A percentile compares a stretch with the other conserved stretches of the same genome.
phyloP scores from a whole-genome alignment of 208 protist species.

The Acanthamoeba comandoni region DNA sequence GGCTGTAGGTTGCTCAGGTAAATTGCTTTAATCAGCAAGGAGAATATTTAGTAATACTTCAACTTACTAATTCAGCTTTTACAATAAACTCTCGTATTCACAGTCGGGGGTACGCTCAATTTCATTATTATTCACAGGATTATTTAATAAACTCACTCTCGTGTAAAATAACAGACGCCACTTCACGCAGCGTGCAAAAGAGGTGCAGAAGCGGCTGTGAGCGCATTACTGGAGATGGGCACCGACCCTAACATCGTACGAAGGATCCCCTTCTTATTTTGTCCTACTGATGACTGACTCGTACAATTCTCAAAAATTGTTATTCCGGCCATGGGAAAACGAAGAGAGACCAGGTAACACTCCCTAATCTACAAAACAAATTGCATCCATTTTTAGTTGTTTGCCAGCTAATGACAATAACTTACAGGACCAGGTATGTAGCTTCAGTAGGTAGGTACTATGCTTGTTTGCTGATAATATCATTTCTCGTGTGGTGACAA shows the following conservation, averaged over 20 bases:
- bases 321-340: too few relatives aligned
- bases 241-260: slow-evolving; percentile 39
- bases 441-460: too few relatives aligned
- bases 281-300: background rate
- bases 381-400: too few relatives aligned
- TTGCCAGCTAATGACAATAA: too few relatives aligned
- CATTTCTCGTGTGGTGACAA: too few relatives aligned
- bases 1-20: background rate
- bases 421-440: too few relatives aligned
- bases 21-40: background rate
- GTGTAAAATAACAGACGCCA: slow-evolving; percentile 32
- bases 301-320: background rate
- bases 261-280: background rate
- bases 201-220: background rate
- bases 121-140: background rate
- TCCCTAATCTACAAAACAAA: too few relatives aligned
- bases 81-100: too few relatives aligned
- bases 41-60: background rate
- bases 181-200: slow-evolving; percentile 5
- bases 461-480: too few relatives aligned
- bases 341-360: too few relatives aligned
- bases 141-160: background rate
- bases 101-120: slow-evolving; percentile 7
- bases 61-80: too few relatives aligned
- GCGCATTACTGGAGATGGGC: background rate